Evolutionary conservation across 768 basidiomycete genomes (phyloP).

Genomic region (Leccinum truebloodii): DNA sequence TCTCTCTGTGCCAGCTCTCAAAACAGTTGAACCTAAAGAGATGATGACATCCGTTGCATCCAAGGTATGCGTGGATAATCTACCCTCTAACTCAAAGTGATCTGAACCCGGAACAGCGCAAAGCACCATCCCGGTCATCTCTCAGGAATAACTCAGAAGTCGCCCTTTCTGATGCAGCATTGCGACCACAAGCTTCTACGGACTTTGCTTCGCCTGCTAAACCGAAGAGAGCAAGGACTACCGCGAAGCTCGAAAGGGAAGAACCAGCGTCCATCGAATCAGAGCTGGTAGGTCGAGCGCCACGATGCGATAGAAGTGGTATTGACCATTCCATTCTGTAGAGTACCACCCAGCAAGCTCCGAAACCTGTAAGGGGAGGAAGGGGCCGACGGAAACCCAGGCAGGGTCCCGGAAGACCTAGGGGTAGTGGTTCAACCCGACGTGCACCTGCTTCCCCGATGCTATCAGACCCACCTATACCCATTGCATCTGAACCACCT

Average conservation of each 20-base stretch:
- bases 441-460: conserved; percentile 17
- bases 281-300: conserved; percentile 20
- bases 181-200: conserved; percentile 14
- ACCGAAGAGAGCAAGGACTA: conserved; percentile 32
- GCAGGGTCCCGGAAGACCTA: conserved; percentile 19
- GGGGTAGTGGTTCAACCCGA: conserved; percentile 15
- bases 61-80: conserved; percentile 18
- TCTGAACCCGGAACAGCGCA: conserved; percentile 28
- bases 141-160: conserved; percentile 19
- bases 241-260: conserved; percentile 30
- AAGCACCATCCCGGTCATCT: conserved; percentile 26
- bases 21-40: conserved; percentile 24
- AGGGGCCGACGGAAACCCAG: conserved; percentile 29
- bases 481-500: conserved; percentile 14
- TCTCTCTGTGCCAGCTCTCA: conserved; percentile 6
- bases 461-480: conserved; percentile 16
- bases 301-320: background rate
- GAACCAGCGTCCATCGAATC: conserved; percentile 15
- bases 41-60: conserved; percentile 15
- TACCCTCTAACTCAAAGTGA: background rate
- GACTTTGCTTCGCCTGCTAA: conserved; percentile 28
- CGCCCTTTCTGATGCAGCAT: conserved; percentile 11
- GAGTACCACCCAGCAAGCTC: conserved; percentile 12
- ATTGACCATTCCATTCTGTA: conserved; percentile 13
- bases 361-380: conserved; percentile 16